phyloP scores from a whole-genome alignment of 139 green algal species.

The Astrephomene gubernaculifera region DNA sequence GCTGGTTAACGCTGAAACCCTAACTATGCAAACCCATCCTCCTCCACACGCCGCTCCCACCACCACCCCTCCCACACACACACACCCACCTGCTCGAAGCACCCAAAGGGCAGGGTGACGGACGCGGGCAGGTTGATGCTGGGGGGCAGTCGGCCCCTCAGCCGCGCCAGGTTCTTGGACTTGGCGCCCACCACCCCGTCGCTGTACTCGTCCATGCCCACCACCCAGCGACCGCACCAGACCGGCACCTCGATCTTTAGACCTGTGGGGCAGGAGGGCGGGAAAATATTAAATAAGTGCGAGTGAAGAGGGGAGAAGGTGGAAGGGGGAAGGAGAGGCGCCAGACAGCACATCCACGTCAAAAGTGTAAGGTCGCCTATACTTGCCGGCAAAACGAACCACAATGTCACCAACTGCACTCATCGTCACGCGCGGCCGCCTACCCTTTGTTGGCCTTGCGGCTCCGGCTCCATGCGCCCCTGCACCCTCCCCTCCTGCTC shows the following conservation, averaged over 20 bases:
- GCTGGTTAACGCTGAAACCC: too few species aligned
- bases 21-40: too few species aligned
- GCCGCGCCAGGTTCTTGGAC: conserved; percentile 92
- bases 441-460: conserved; percentile 39
- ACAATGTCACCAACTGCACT: neutral
- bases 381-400: too few species aligned
- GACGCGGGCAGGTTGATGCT: conserved; percentile 90
- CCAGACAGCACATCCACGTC: neutral
- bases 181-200: conserved; percentile 96
- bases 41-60: too few species aligned
- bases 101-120: conserved; percentile 94
- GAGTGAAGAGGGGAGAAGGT: neutral
- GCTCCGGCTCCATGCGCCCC: neutral
- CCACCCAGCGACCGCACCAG: conserved; percentile 88
- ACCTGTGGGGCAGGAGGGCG: conserved; percentile 22
- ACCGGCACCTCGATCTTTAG: conserved; percentile 70
- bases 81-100: conserved; percentile 85
- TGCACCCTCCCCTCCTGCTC: neutral
- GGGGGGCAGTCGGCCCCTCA: conserved; percentile 89
- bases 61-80: too few species aligned
- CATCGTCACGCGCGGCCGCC: neutral
- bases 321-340: neutral
- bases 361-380: neutral
- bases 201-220: conserved; percentile 89
- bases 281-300: too few species aligned